Percentiles rank a stretch among this genome's conserved stretches.
Evolutionary conservation across 73 alveolate genomes (phyloP).

Genomic region (Paramecium biaurelia): DNA sequence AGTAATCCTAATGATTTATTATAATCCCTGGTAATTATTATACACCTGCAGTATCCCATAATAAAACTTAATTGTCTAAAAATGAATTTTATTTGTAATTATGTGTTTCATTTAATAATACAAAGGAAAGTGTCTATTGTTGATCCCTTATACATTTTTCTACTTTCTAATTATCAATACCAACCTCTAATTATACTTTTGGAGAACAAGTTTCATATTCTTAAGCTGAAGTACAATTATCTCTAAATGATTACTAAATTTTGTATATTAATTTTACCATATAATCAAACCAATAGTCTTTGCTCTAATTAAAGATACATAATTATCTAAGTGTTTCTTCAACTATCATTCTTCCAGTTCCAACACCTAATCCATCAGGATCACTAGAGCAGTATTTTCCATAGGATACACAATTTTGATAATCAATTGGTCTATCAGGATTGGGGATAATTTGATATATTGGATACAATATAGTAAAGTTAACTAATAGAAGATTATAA

Average conservation of each 20-base stretch:
- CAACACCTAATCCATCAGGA: constrained; percentile 39
- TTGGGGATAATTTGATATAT: neutral
- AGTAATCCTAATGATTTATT: neutral
- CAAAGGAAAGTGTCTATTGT: neutral
- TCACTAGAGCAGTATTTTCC: constrained; percentile 13
- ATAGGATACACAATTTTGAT: neutral
- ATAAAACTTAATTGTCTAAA: neutral
- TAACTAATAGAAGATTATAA: neutral
- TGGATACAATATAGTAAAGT: neutral
- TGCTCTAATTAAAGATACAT: neutral
- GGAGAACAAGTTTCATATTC: neutral
- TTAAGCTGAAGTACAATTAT: constrained; percentile 33
- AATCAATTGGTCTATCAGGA: neutral
- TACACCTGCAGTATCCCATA: neutral
- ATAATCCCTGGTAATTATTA: neutral
- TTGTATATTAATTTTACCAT: neutral
- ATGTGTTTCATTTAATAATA: neutral
- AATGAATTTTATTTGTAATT: too few species aligned
- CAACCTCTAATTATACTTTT: neutral
- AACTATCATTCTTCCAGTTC: neutral
- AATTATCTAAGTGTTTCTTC: constrained; percentile 17
- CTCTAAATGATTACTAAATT: neutral
- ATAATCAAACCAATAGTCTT: neutral
- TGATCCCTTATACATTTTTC: neutral
- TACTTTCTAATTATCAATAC: neutral